These are phyloP conservation scores for Paraconiothyrium sp. DNA, from an alignment of 2,329 filamentous ascomycete genomes.

Conservation along the genomic window DNA sequence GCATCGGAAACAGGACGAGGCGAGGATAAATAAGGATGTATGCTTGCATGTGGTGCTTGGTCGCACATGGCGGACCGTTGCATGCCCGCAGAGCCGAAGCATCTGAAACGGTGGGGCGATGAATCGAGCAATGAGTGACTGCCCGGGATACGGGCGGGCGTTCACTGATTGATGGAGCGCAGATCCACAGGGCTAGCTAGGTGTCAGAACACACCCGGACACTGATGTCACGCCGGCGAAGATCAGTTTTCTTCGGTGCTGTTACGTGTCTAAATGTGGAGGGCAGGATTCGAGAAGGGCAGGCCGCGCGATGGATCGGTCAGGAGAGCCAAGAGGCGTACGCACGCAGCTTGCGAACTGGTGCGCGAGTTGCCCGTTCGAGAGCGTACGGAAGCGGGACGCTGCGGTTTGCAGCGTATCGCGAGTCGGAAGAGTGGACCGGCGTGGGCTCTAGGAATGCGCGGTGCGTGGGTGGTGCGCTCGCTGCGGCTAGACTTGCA, in stretches of 20 bases:
- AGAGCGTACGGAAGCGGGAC: not conserved
- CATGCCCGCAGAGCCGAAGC: not conserved
- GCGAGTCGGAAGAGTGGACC: not conserved
- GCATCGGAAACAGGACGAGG: not conserved
- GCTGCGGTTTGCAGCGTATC: conserved; percentile 8
- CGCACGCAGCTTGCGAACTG: conserved; percentile 1
- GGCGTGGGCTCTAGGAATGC: not conserved
- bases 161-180: not conserved
- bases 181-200: not conserved
- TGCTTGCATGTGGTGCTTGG: not conserved
- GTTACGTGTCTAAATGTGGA: conserved; percentile 5
- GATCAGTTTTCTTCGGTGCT: not conserved
- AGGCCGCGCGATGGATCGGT: not conserved
- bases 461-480: not conserved
- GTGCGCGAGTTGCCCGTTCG: not conserved
- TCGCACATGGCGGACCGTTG: not conserved
- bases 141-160: not conserved
- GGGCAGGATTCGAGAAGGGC: not conserved
- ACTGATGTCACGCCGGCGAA: not conserved
- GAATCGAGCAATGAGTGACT: not conserved
- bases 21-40: not conserved
- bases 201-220: not conserved
- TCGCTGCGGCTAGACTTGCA: not conserved
- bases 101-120: conserved; percentile 8
- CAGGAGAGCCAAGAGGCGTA: conserved; percentile 4